Conservation (phyloP, 2,329 filamentous ascomycete species). For the Cladorrhinum sp. region DNA sequence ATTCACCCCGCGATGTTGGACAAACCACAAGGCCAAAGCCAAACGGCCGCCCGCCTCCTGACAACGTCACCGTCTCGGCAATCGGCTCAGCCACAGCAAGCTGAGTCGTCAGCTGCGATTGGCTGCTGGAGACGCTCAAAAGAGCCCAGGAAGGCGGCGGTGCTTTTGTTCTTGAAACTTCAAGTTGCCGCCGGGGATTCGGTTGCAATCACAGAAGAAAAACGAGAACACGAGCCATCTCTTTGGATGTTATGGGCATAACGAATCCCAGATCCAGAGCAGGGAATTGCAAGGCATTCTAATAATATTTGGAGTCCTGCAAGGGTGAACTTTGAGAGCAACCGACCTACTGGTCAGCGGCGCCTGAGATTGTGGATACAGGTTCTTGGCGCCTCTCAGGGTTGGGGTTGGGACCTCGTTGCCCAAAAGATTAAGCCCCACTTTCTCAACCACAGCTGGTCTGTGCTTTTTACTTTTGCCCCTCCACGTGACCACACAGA, state of each 20-base stretch:
- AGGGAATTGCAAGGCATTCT: not conserved
- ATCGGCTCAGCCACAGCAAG: conserved; percentile 10
- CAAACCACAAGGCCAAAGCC: not conserved
- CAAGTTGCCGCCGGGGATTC: not conserved
- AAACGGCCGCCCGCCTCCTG: conserved; percentile 7
- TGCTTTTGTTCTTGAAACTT: not conserved
- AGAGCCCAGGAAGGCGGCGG: not conserved
- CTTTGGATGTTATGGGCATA: too few species aligned
- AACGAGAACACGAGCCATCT: not conserved
- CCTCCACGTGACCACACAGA: conserved; percentile 30
- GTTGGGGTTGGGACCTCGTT: not conserved
- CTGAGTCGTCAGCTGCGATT: not conserved
- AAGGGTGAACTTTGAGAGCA: not conserved
- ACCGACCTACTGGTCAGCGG: too few species aligned
- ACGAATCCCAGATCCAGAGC: too few species aligned
- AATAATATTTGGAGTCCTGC: not conserved
- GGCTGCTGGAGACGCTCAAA: not conserved
- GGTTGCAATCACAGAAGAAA: too few species aligned
- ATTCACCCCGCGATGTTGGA: conserved; percentile 12
- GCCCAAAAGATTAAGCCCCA: not conserved
- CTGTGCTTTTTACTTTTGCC: conserved; percentile 17
- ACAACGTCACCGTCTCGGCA: conserved; percentile 11
- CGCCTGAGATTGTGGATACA: not conserved
- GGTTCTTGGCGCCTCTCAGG: not conserved
- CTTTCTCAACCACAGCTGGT: not conserved